phyloP scores from a whole-genome alignment of 2,329 filamentous ascomycete species.

The Pseudogymnoascus sp. region DNA sequence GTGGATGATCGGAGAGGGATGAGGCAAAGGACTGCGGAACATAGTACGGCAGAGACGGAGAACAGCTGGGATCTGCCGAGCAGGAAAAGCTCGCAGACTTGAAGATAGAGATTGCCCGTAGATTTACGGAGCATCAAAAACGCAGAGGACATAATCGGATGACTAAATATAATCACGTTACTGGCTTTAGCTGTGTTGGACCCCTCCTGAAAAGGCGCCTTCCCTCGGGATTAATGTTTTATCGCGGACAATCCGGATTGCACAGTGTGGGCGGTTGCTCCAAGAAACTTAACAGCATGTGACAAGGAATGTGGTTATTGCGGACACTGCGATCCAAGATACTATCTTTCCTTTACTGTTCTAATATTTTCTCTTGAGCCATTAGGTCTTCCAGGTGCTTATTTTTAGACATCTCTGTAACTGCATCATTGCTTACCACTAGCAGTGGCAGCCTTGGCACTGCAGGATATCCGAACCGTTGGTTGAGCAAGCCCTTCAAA shows the following conservation, averaged over 20 bases:
- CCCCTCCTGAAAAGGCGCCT: no score
- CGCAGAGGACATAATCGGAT: background rate
- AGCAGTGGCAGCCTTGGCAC: slow-evolving; percentile 18
- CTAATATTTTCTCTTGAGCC: background rate
- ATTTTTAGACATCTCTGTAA: background rate
- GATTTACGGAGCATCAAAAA: no score
- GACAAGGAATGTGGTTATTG: no score
- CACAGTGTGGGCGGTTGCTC: no score
- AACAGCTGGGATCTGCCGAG: background rate
- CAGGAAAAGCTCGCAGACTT: background rate
- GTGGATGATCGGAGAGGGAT: background rate
- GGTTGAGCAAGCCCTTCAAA: slow-evolving; percentile 20
- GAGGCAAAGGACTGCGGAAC: background rate
- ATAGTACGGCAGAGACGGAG: background rate
- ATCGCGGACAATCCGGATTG: no score
- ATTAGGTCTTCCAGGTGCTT: background rate
- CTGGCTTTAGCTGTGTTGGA: no score
- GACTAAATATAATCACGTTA: no score
- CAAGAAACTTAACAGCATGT: no score
- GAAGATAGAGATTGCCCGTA: background rate
- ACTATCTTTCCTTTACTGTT: background rate
- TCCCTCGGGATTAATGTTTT: no score
- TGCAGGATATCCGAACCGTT: slow-evolving; percentile 18
- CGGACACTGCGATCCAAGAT: background rate
- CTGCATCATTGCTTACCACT: slow-evolving; percentile 18